A percentile compares a stretch with the other conserved stretches of the same genome.
phyloP scores from a whole-genome alignment of 208 protist genomes.

The Crithidia brevicula region DNA sequence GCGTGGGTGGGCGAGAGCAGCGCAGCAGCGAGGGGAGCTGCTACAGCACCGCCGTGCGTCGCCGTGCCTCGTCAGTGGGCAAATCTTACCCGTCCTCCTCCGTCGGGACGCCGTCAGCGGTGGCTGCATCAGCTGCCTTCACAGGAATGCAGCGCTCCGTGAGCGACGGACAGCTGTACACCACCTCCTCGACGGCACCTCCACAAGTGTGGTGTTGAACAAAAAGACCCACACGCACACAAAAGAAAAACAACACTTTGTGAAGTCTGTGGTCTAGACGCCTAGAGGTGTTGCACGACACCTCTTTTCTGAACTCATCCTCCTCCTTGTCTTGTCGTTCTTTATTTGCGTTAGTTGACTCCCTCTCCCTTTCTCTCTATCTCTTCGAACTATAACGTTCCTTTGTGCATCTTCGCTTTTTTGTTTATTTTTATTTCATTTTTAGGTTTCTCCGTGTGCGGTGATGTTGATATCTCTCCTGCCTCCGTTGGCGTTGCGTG shows the following conservation, averaged over 20 bases:
- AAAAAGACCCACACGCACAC: too few species aligned
- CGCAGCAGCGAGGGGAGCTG: slow-evolving; percentile 1
- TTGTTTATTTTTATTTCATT: slow-evolving; percentile 1
- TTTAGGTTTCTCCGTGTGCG: too few species aligned
- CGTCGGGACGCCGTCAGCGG: neutral
- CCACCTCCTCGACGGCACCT: neutral
- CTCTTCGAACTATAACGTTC: too few species aligned
- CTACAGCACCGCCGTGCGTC: neutral
- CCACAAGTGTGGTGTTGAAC: slow-evolving; percentile 13
- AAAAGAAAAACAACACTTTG: neutral
- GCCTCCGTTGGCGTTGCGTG: too few species aligned
- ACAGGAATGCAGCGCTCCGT: slow-evolving; percentile 1
- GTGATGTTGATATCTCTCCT: too few species aligned
- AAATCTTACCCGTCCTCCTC: slow-evolving; percentile 4
- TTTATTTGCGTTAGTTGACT: too few species aligned
- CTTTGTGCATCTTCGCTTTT: too few species aligned
- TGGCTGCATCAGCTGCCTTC: neutral
- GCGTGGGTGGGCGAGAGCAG: neutral
- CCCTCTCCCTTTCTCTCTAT: too few species aligned
- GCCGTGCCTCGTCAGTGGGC: neutral
- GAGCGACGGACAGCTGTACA: slow-evolving; percentile 15
- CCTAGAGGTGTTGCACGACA: too few species aligned
- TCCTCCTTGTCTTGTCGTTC: too few species aligned
- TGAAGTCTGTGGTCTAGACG: too few species aligned
- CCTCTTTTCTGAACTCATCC: too few species aligned